phyloP scores from a whole-genome alignment of 2,329 filamentous ascomycete genomes.

The Ceratocystis papillata region DNA sequence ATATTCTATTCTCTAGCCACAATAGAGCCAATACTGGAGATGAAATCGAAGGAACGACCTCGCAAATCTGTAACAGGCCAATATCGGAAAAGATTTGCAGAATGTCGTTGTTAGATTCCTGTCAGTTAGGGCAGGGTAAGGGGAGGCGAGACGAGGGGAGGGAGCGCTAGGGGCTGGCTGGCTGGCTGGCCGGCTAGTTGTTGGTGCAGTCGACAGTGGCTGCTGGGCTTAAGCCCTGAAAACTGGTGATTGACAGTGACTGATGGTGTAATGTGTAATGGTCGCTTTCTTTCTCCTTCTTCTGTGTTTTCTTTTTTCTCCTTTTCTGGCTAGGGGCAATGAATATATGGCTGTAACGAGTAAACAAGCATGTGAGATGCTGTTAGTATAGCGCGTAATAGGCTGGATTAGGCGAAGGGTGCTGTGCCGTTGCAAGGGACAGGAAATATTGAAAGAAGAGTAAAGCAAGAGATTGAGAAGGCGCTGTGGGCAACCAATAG shows the following conservation, averaged over 20 bases:
- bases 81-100: conserved; percentile 10
- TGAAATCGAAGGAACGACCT: neutral
- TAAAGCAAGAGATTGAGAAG: neutral
- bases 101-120: conserved; percentile 1
- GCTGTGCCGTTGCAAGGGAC: neutral
- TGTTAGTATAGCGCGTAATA: neutral
- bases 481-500: neutral
- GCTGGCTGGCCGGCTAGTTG: neutral
- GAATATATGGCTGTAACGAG: neutral
- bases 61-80: conserved; percentile 4
- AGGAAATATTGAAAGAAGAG: neutral
- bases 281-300: no score
- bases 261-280: neutral
- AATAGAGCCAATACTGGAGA: neutral
- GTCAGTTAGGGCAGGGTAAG: conserved; percentile 6
- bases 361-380: neutral
- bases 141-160: neutral
- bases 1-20: neutral
- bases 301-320: no score
- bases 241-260: neutral
- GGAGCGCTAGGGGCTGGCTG: neutral
- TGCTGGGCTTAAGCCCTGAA: neutral
- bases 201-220: neutral
- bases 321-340: neutral
- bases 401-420: neutral